Percentiles rank a stretch among this genome's conserved stretches.
Conservation (phyloP, 1,284 basidiomycete genomes). For the Cryptococcus jaspeensis region DNA sequence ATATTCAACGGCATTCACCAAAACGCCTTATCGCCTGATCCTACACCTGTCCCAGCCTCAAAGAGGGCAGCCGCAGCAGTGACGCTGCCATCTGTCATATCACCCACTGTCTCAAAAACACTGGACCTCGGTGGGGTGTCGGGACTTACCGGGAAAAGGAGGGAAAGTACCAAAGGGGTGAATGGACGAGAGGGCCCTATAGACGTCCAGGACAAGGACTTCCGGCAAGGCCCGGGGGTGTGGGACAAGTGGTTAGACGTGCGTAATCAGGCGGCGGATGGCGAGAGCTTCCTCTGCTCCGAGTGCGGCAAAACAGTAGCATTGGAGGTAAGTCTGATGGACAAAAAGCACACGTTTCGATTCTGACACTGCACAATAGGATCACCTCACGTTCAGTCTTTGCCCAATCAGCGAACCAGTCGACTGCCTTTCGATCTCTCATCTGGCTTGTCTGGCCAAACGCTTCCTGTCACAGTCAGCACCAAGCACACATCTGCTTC, state of each 20-base stretch:
- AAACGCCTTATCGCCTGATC: not conserved
- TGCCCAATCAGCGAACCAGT: slow-evolving; percentile 53
- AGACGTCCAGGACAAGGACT: slow-evolving; percentile 61
- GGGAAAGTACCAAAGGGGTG: slow-evolving; percentile 56
- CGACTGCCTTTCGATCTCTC: slow-evolving; percentile 55
- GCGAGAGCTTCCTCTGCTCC: slow-evolving; percentile 54
- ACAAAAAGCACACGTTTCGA: not conserved
- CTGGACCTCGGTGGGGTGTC: slow-evolving; percentile 71
- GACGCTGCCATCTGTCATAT: not conserved
- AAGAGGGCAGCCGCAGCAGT: not conserved
- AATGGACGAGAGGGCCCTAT: slow-evolving; percentile 53
- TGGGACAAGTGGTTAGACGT: slow-evolving; percentile 28
- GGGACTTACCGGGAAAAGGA: slow-evolving; percentile 58
- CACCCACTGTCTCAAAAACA: slow-evolving; percentile 54
- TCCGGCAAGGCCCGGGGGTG: slow-evolving; percentile 41
- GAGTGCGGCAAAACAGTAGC: slow-evolving; percentile 58
- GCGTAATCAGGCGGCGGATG: slow-evolving; percentile 3
- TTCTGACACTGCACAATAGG: slow-evolving; percentile 50
- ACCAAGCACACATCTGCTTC: slow-evolving; percentile 53
- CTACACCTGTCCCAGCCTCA: not conserved
- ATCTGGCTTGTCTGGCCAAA: slow-evolving; percentile 67
- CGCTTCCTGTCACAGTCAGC: slow-evolving; percentile 55
- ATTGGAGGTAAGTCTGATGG: slow-evolving; percentile 54
- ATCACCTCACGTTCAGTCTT: slow-evolving; percentile 58
- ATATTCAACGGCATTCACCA: slow-evolving; percentile 15